Percentiles rank a stretch among this genome's conserved stretches.
Conservation (phyloP, 1,284 basidiomycete genomes). For the Moesziomyces antarcticus region DNA sequence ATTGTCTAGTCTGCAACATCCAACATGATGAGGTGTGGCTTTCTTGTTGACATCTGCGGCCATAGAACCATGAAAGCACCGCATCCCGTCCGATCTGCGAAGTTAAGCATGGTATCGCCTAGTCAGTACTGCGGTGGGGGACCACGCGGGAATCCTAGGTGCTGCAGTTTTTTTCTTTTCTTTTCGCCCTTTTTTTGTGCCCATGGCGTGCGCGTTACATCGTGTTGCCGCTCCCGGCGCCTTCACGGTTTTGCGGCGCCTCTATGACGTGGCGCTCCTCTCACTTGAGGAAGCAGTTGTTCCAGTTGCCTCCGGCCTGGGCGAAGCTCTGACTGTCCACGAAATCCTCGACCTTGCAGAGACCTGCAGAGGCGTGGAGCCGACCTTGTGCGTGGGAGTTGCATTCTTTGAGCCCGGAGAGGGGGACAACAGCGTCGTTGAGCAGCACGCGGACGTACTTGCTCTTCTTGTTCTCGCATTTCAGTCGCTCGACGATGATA, state of each 20-base stretch:
- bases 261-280: too few relatives aligned
- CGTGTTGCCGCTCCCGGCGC: too few relatives aligned
- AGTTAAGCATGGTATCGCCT: slow-evolving; percentile 81
- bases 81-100: slow-evolving; percentile 83
- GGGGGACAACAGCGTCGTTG: slow-evolving; percentile 20
- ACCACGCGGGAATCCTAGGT: slow-evolving; percentile 84
- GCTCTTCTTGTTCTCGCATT: slow-evolving; percentile 7
- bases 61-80: slow-evolving; percentile 82
- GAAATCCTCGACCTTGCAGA: slow-evolving; percentile 20
- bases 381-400: slow-evolving; percentile 11
- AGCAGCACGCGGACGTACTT: slow-evolving; percentile 22
- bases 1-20: too few relatives aligned
- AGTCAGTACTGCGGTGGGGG: slow-evolving; percentile 86
- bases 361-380: slow-evolving; percentile 10
- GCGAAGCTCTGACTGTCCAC: slow-evolving; percentile 24
- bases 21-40: too few relatives aligned
- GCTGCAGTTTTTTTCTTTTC: slow-evolving; percentile 73
- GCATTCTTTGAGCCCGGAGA: slow-evolving; percentile 12
- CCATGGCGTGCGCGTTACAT: too few relatives aligned
- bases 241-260: too few relatives aligned
- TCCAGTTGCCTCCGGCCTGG: slow-evolving; percentile 27
- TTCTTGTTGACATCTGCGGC: slow-evolving; percentile 73
- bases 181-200: too few relatives aligned
- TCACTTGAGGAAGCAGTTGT: slow-evolving; percentile 13
- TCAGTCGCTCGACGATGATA: slow-evolving; percentile 13